These are phyloP conservation scores for Podospora australis DNA, from an alignment of 495 filamentous ascomycete species.

Conservation along the genomic window DNA sequence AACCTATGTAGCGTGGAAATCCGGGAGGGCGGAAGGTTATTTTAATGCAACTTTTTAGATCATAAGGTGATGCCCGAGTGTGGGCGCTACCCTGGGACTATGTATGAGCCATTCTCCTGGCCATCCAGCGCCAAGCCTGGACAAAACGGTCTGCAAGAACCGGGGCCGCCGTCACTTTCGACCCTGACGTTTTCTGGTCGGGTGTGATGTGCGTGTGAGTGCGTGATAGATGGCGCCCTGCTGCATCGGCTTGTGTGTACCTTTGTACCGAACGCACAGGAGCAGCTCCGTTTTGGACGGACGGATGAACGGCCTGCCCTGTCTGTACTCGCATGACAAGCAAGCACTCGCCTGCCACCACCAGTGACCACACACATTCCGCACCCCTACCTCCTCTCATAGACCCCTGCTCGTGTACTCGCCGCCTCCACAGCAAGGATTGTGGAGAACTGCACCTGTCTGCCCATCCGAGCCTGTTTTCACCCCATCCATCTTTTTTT, in stretches of 20 bases:
- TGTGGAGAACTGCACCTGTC: background rate
- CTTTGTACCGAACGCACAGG: background rate
- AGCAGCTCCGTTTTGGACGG: conserved; percentile 9
- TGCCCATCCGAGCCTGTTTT: no score
- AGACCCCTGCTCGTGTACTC: background rate
- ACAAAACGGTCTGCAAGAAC: conserved; percentile 17
- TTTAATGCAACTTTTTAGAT: conserved; percentile 13
- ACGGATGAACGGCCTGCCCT: conserved; percentile 11
- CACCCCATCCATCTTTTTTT: no score
- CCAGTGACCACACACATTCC: conserved; percentile 1
- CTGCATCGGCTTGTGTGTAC: conserved; percentile 1
- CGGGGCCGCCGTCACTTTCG: conserved; percentile 11
- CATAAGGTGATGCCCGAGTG: conserved; percentile 7
- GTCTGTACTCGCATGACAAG: conserved; percentile 11
- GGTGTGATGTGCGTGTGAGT: background rate
- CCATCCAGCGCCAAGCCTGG: conserved; percentile 10
- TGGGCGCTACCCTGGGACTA: conserved; percentile 7
- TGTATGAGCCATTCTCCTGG: background rate
- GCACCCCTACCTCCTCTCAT: background rate
- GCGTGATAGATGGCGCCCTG: conserved; percentile 1
- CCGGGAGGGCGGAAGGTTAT: conserved; percentile 18
- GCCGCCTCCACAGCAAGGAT: no score
- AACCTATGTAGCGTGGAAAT: conserved; percentile 7
- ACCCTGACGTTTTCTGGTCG: conserved; percentile 1
- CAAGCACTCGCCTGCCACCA: background rate